Base-by-base conservation (phyloP, 805 yeast species). In the Zygosaccharomyces gambellarensis region DNA sequence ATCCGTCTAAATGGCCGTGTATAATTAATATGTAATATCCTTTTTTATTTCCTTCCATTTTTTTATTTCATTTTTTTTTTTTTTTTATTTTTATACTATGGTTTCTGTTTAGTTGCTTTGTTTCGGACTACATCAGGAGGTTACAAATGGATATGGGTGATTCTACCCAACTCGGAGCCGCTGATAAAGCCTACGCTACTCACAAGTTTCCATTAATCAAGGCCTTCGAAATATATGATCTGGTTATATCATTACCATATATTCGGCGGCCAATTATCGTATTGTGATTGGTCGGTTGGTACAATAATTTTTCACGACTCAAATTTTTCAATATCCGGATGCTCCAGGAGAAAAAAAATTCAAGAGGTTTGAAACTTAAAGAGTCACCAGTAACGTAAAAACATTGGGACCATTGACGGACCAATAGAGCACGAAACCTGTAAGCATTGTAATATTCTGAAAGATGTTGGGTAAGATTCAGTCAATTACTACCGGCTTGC, bases 1-100 rank as follows among this genome's bases (percentile, higher is more conserved):
- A 76, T 87, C 34, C 63, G 75, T 47, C 57, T 69, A 43, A 66
- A 65, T 38, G 56, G 58, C 30, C 63, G 69, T 45, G 64, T 65
- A 22, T 63, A 49, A 44, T 28, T 4, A 9, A 25, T 23, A 9
- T 14, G 3, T 34, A 17, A 34, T 34, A 34, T 14, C 34, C 12
- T 11, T 9, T 30, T 30, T 30, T 9, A 6, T 34, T 21, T 2
- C 17, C 1, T 17, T 17, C 17, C 17, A 2, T 17, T 17, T 17
- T 17, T 17, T 17, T 17, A 17, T 17, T 17, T 17, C 17, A 17
- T 17, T 17, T 17, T 17, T 17, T 17, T 17, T 17, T n/a, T 27
- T 27, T 2, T 27, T 27, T 27, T 17, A 17, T 17, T 17, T 17
- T 17, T 17, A 8, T 6, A 25, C 9, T 25, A 6, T 25, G 28